A percentile compares a stretch with the other conserved stretches of the same genome.
Evolutionary conservation across 306 rosid genomes (phyloP).

Genomic region (Alnus glutinosa): DNA sequence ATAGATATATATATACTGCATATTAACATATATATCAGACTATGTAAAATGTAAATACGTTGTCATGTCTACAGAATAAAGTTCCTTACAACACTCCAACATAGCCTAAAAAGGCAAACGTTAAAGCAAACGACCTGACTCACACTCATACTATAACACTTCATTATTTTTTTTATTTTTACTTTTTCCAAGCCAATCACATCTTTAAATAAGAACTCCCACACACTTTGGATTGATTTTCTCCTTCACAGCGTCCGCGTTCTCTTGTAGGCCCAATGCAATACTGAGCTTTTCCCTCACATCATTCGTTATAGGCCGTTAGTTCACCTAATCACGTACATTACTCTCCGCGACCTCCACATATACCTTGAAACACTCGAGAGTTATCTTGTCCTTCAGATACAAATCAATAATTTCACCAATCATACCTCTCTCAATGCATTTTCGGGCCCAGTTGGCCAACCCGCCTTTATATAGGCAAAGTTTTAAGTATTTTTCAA

Average conservation of each 20-base stretch:
- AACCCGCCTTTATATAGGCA: background rate
- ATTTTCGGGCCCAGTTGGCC: conserved; percentile 32
- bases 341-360: background rate
- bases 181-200: too few species aligned
- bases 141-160: too few species aligned
- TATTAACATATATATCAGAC: too few species aligned
- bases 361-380: background rate
- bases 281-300: background rate
- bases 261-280: background rate
- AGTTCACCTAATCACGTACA: background rate
- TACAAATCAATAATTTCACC: background rate
- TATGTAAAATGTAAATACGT: too few species aligned
- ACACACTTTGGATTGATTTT: background rate
- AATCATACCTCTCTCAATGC: background rate
- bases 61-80: too few species aligned
- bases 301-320: conserved; percentile 7
- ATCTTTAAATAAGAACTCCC: too few species aligned
- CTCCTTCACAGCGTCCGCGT: background rate
- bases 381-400: background rate
- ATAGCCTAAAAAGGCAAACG: too few species aligned
- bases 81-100: too few species aligned
- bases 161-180: too few species aligned
- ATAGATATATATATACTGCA: too few species aligned
- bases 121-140: too few species aligned
- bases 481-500: too few species aligned